These are phyloP conservation scores for Chloroidium sp. DNA, from an alignment of 163 green algal species.

Conservation along the genomic window DNA sequence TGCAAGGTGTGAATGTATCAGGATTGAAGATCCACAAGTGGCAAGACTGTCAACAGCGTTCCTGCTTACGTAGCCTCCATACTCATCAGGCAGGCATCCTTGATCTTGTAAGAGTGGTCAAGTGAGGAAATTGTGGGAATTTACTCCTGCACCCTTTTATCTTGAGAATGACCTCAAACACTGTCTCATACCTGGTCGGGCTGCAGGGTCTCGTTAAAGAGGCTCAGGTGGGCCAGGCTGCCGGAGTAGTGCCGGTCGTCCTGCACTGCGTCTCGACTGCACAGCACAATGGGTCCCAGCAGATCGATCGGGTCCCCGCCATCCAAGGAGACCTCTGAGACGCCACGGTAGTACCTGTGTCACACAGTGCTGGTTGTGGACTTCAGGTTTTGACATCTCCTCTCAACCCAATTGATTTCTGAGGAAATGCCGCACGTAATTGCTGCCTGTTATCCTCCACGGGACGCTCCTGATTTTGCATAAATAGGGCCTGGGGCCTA, in stretches of 20 bases:
- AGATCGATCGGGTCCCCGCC: slow-evolving; percentile 41
- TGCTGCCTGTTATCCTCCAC: too few relatives aligned
- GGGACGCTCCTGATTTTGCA: too few relatives aligned
- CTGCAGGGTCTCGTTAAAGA: slow-evolving; percentile 25
- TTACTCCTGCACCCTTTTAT: too few relatives aligned
- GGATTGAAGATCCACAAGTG: too few relatives aligned
- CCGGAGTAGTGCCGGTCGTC: slow-evolving; percentile 25
- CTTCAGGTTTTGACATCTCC: background rate
- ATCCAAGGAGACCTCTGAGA: slow-evolving; percentile 6
- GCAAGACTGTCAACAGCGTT: too few relatives aligned
- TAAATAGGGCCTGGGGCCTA: too few relatives aligned
- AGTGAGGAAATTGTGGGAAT: too few relatives aligned
- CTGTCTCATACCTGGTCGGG: background rate
- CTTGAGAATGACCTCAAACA: too few relatives aligned
- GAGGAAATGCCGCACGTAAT: background rate
- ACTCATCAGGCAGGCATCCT: too few relatives aligned
- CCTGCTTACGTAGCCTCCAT: too few relatives aligned
- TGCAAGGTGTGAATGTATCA: too few relatives aligned
- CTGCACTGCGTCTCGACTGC: slow-evolving; percentile 30
- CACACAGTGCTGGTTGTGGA: background rate
- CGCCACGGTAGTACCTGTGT: background rate
- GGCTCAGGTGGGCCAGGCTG: slow-evolving; percentile 26
- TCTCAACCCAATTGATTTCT: background rate
- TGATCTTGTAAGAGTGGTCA: too few relatives aligned
- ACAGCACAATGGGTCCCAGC: slow-evolving; percentile 27